Percentiles rank a stretch among this genome's conserved stretches.
Conservation (phyloP, 176 grass and related monocot species). For the Zoysia japonica region DNA sequence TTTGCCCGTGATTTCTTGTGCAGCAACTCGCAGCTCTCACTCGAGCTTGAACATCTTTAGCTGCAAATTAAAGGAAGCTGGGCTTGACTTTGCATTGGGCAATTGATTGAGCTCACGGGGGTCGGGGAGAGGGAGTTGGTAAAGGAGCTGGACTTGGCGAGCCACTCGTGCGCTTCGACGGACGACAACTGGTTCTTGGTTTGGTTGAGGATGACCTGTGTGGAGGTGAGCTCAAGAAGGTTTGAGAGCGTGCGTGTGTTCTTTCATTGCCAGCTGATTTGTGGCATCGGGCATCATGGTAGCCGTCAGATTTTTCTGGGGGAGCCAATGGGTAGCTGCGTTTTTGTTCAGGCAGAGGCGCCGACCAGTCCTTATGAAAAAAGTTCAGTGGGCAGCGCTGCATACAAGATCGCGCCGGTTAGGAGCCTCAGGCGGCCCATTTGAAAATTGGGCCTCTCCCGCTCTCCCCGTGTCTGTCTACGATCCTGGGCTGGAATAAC, state of each 20-base stretch:
- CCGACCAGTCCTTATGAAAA: not conserved
- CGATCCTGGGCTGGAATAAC: not conserved
- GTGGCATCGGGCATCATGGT: not conserved
- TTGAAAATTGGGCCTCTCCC: not conserved
- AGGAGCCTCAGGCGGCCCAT: too few species aligned
- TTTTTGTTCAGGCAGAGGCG: not conserved
- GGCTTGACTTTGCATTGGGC: slow-evolving; percentile 41
- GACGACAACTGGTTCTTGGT: slow-evolving; percentile 29
- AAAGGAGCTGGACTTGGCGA: slow-evolving; percentile 38
- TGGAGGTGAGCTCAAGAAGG: slow-evolving; percentile 24
- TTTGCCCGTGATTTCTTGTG: slow-evolving; percentile 48
- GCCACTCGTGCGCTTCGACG: slow-evolving; percentile 47
- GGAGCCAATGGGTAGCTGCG: not conserved
- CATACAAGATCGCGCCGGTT: too few species aligned
- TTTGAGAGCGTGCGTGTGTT: not conserved
- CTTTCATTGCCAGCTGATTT: not conserved
- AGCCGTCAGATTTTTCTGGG: not conserved
- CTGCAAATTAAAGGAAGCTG: slow-evolving; percentile 9
- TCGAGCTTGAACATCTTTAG: slow-evolving; percentile 1
- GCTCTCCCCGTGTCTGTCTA: not conserved
- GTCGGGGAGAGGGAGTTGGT: slow-evolving; percentile 45
- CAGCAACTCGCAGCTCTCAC: slow-evolving; percentile 25
- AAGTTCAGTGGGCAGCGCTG: too few species aligned
- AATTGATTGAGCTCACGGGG: slow-evolving; percentile 47
- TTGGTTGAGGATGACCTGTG: slow-evolving; percentile 28